Base-by-base conservation (phyloP, 2,329 filamentous ascomycete genomes). In the Cadophora sp. region DNA sequence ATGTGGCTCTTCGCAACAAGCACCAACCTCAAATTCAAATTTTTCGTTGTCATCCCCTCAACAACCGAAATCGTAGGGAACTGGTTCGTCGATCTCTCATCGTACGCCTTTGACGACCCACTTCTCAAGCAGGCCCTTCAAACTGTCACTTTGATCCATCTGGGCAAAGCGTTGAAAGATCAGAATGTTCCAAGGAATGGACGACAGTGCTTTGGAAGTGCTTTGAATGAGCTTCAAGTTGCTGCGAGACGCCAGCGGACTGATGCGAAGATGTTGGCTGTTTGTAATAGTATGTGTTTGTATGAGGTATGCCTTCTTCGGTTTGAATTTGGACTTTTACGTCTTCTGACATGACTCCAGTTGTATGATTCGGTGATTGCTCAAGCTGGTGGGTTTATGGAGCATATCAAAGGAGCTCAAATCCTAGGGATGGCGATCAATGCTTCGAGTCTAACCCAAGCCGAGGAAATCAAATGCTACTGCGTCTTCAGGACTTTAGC, bases 201-300 rank as follows among this genome's bases (percentile, higher is more conserved):
- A 39, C 8, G 53, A 22, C 1, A 39, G 50, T n/a, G 50, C 16
- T 33, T 33, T 53, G 50, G 50, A 8, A 53, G 1, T n/a, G 27
- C 24, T 33, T n/a, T 53, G 24, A 53, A 53, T 9, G 50, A 53
- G 27, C 11, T 56, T 39, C 53, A 56, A 22, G 30, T 22, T 0
- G 33, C 30, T 56, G 53, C 53, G 30, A 18, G 33, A 27, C 14
- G 33, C 11, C 53, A 4, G 18, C 14, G 18, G 16, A 55, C 51
- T 24, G 51, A 55, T 55, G 30, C 51, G 27, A 55, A 36, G 27
- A 55, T 55, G 27, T 20, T 55, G 30, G 51, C 51, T n/a, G 27
- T 55, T 20, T 55, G 27, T 36, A 55, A 36, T 20, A 55, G 36
- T 24, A 55, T 55, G 51, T 55, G 51, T 36, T 55, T 55, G 9